phyloP scores from a whole-genome alignment of 805 yeast species.

The Kodamaea neixiangensis region DNA sequence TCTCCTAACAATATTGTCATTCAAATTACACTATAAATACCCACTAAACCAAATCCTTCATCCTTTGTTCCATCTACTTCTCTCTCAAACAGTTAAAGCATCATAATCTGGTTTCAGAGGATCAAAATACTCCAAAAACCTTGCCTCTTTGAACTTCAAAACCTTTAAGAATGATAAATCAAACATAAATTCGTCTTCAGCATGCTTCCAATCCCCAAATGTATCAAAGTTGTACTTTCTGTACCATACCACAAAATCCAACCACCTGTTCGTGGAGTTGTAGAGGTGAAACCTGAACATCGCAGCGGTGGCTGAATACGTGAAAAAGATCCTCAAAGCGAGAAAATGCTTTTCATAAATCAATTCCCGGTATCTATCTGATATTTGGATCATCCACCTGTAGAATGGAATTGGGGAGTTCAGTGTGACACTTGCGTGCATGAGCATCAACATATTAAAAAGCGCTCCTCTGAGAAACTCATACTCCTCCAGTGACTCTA shows the following conservation, averaged over 20 bases:
- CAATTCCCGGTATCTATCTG: conserved; percentile 18
- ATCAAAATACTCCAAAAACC: conserved; percentile 4
- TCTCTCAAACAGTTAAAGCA: background rate
- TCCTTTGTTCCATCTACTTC: background rate
- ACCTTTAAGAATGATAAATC: background rate
- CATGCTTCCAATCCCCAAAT: conserved; percentile 17
- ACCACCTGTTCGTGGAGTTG: conserved; percentile 29
- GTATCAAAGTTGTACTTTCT: conserved; percentile 13
- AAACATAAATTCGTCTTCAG: conserved; percentile 16
- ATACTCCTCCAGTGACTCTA: background rate
- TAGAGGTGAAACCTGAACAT: conserved; percentile 24
- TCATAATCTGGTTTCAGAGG: conserved; percentile 1
- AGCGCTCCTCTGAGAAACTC: conserved; percentile 10
- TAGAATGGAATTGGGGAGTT: conserved; percentile 35
- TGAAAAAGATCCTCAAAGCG: conserved; percentile 28
- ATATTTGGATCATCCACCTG: conserved; percentile 25
- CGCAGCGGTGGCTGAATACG: conserved; percentile 21
- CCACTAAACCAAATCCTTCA: background rate
- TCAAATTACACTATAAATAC: no score
- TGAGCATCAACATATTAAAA: conserved; percentile 15
- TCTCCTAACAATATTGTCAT: no score
- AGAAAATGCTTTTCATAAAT: conserved; percentile 22
- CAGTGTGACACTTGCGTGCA: conserved; percentile 15
- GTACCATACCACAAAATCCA: conserved; percentile 26
- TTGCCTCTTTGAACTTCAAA: conserved; percentile 2